phyloP scores from a whole-genome alignment of 768 basidiomycete species.

The Termitomyces titanicus region DNA sequence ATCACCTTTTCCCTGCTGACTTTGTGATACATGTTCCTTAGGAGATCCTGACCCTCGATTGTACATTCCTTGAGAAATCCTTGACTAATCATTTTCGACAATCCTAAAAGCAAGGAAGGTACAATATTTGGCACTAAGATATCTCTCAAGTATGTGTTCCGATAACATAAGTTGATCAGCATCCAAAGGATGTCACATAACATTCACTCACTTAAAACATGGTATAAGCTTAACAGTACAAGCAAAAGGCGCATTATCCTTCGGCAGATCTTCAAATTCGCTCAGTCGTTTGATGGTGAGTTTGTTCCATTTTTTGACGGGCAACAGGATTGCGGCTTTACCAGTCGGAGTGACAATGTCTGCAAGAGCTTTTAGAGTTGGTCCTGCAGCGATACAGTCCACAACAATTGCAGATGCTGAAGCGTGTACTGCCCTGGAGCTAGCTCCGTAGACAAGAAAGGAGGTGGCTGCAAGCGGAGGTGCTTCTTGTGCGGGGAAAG shows the following conservation, averaged over 20 bases:
- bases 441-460: conserved; percentile 41
- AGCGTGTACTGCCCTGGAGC: conserved; percentile 34
- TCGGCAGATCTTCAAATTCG: conserved; percentile 30
- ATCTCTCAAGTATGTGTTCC: conserved; percentile 38
- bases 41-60: no score
- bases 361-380: conserved; percentile 32
- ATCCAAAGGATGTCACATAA: background rate
- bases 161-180: background rate
- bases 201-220: conserved; percentile 33
- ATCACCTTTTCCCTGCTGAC: conserved; percentile 50
- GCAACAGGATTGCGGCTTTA: conserved; percentile 40
- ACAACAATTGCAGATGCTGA: conserved; percentile 32
- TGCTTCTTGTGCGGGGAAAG: conserved; percentile 15
- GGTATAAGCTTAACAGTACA: conserved; percentile 30
- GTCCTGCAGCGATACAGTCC: conserved; percentile 30
- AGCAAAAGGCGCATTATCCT: conserved; percentile 34
- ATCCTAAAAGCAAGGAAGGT: conserved; percentile 34
- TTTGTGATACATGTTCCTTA: conserved; percentile 40
- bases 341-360: conserved; percentile 34
- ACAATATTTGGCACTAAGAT: conserved; percentile 45
- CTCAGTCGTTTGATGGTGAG: conserved; percentile 27
- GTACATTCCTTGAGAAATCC: conserved; percentile 39
- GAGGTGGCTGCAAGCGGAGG: conserved; percentile 26
- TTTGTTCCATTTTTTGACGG: conserved; percentile 40
- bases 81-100: conserved; percentile 37